Conservation (phyloP, 768 basidiomycete genomes). For the Mycena belliarum region DNA sequence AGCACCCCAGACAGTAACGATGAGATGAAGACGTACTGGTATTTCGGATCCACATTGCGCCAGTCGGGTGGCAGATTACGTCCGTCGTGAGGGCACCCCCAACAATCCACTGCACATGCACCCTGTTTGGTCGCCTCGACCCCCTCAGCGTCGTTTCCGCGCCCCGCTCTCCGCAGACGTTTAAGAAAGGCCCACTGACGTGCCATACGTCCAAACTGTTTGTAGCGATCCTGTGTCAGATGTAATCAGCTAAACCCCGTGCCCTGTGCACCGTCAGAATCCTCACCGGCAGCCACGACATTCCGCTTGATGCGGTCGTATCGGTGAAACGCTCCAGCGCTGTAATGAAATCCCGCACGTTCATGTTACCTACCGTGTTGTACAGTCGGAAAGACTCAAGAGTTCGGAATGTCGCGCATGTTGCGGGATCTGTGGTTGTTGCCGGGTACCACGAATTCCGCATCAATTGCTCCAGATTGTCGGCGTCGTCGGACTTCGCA, state of each 20-base stretch:
- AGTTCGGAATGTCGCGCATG: too few relatives aligned
- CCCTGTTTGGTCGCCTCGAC: constrained; percentile 2
- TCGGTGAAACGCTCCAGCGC: neutral
- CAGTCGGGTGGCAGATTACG: constrained; percentile 23
- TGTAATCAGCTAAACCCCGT: too few relatives aligned
- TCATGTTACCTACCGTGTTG: neutral
- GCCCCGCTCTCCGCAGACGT: neutral
- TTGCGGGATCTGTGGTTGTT: neutral
- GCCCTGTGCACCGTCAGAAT: neutral
- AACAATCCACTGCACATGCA: constrained; percentile 19
- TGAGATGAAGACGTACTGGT: neutral
- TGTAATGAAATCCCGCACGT: too few relatives aligned
- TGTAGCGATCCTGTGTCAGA: neutral
- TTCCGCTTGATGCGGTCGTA: neutral
- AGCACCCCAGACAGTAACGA: too few relatives aligned
- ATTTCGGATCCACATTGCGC: constrained; percentile 1
- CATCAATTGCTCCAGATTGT: neutral
- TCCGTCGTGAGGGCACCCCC: constrained; percentile 23
- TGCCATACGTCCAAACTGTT: neutral
- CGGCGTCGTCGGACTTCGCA: neutral
- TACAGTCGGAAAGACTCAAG: neutral
- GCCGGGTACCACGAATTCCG: neutral
- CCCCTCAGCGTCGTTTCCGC: constrained; percentile 4
- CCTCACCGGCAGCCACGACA: neutral
- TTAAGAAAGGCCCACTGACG: neutral